Percentiles rank a stretch among this genome's conserved stretches.
Evolutionary conservation across 495 filamentous ascomycete species (phyloP).

Genomic region (Trichocladium antarcticum): DNA sequence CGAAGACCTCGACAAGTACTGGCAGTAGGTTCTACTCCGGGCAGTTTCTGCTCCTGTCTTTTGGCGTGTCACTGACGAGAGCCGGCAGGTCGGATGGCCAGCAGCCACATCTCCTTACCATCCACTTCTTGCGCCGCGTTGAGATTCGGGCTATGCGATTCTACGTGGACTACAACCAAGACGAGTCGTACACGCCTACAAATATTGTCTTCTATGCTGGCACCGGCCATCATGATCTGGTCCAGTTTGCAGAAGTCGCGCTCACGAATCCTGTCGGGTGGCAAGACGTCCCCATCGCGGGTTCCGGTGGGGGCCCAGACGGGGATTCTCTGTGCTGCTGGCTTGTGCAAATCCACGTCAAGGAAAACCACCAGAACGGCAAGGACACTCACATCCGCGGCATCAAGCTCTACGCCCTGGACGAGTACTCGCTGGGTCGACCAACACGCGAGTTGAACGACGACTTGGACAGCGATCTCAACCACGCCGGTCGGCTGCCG

Average conservation of each 20-base stretch:
- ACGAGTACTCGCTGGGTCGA: slow-evolving; percentile 34
- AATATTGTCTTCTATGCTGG: slow-evolving; percentile 78
- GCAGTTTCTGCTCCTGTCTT: background rate
- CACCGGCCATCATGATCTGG: slow-evolving; percentile 75
- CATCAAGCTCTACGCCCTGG: slow-evolving; percentile 77
- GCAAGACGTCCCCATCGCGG: slow-evolving; percentile 70
- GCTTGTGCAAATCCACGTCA: slow-evolving; percentile 73
- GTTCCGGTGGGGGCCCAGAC: slow-evolving; percentile 49
- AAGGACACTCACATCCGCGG: slow-evolving; percentile 96
- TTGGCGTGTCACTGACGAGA: background rate
- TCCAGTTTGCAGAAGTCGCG: slow-evolving; percentile 67
- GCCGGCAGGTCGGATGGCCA: slow-evolving; percentile 67
- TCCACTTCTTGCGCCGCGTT: slow-evolving; percentile 91
- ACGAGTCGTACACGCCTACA: slow-evolving; percentile 96
- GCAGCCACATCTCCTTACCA: slow-evolving; percentile 84
- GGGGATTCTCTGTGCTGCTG: slow-evolving; percentile 70
- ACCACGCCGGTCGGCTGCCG: slow-evolving; percentile 18
- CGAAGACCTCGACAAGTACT: slow-evolving; percentile 70
- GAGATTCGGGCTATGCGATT: slow-evolving; percentile 72
- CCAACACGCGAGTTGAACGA: background rate
- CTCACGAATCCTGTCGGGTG: slow-evolving; percentile 77
- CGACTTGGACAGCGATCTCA: slow-evolving; percentile 4
- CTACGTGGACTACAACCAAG: slow-evolving; percentile 78
- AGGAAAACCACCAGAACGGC: slow-evolving; percentile 97
- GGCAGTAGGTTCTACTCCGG: slow-evolving; percentile 51